A percentile compares a stretch with the other conserved stretches of the same genome.
These are phyloP conservation scores for Ceratobasidium theobromae DNA, from an alignment of 1,284 basidiomycete genomes.

Conservation along the genomic window DNA sequence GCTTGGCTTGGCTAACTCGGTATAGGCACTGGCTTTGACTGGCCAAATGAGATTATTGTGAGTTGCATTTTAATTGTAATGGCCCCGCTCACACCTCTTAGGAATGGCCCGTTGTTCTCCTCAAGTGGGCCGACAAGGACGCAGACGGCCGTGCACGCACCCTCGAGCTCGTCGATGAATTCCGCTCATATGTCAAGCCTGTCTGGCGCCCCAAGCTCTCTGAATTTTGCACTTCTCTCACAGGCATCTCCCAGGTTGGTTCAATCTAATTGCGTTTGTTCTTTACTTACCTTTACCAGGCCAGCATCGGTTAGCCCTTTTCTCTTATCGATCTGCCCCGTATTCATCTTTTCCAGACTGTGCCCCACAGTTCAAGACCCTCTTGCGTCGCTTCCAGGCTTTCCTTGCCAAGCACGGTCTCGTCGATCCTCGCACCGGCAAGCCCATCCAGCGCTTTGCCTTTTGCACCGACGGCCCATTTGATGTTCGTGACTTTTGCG, in stretches of 20 bases:
- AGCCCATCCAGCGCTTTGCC: slow-evolving; percentile 54
- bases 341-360: background rate
- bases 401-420: slow-evolving; percentile 49
- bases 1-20: slow-evolving; percentile 3
- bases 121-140: slow-evolving; percentile 75
- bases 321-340: slow-evolving; percentile 61
- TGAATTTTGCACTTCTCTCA: slow-evolving; percentile 82
- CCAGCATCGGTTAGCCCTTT: slow-evolving; percentile 75
- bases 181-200: slow-evolving; percentile 85
- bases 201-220: slow-evolving; percentile 82
- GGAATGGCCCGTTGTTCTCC: slow-evolving; percentile 87
- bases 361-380: slow-evolving; percentile 14
- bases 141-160: slow-evolving; percentile 53
- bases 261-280: background rate
- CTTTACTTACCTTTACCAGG: slow-evolving; percentile 49
- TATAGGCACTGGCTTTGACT: slow-evolving; percentile 58
- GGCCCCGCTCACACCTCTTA: slow-evolving; percentile 41
- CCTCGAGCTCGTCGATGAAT: slow-evolving; percentile 73
- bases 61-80: slow-evolving; percentile 42
- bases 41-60: slow-evolving; percentile 93
- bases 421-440: slow-evolving; percentile 58
- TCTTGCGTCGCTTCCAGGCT: slow-evolving; percentile 15
- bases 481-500: slow-evolving; percentile 80
- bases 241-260: slow-evolving; percentile 87
- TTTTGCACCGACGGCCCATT: slow-evolving; percentile 69